Base-by-base conservation (phyloP, 306 rosid genomes). In the Ceratonia siliqua region DNA sequence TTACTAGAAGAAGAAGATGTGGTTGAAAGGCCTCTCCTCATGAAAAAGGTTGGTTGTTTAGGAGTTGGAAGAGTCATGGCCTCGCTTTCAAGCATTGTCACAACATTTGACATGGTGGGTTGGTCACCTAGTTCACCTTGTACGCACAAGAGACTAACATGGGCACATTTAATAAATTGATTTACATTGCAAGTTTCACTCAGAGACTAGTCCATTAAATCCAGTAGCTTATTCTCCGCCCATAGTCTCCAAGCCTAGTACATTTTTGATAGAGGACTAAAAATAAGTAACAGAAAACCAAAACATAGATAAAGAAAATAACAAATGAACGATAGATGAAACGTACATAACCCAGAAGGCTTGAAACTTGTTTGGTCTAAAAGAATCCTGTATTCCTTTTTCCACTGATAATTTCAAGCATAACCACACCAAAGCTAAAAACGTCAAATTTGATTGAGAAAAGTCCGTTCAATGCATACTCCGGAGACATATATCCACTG, bases 401-500 rank as follows among this genome's bases (percentile, higher is more conserved):
- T 2, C 88, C 92, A 1, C 88, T 77, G 15, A 88, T 64, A 62
- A 84, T 83, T 62, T 86, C 87, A 8, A 86, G 80, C 6, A 86
- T 50, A 36, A 86, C 83, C 4, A 82, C 79, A 3, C 89, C 87
- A n/a, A 83, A 86, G 52, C 87, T 83, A 53, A 74, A 83, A 3
- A 81, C 75, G 15, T 83, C 87, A 1, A 80, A 83, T 49, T 86
- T 86, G 15, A 72, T 62, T 1, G 87, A 86, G 74, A 86, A 86
- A 25, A 53, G 9, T 62, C 84, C 87, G 0, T 81, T 71, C 5
- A 78, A 21, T 8, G 82, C 81, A 2, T 81, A 81, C 10, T 83
- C 79, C 0, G 82, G 86, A 32, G 86, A 67, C 78, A 83, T 86
- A 36, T 81, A 81, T 8, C 81, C 82, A 5, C 85, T 78, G 73